Evolutionary conservation across 2,329 filamentous ascomycete genomes (phyloP).

Genomic region (Phyllosticta citriasiana): DNA sequence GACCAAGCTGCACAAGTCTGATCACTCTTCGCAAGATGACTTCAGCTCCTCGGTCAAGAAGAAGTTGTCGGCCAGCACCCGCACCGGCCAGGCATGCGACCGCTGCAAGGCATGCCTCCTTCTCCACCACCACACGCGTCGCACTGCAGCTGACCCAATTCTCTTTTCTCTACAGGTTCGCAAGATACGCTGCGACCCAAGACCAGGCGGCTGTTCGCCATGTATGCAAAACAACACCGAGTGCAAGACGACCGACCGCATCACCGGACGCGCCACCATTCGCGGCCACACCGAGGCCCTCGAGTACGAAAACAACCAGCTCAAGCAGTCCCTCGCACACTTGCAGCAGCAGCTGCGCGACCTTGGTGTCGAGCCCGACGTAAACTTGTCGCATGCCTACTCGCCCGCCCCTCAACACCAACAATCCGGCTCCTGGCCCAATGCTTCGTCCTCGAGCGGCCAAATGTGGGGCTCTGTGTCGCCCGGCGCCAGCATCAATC

Average conservation of each 20-base stretch:
- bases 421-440: constrained; percentile 14
- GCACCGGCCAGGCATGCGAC: constrained; percentile 80
- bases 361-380: constrained; percentile 50
- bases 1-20: constrained; percentile 25
- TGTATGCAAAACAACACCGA: constrained; percentile 66
- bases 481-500: constrained; percentile 17
- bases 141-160: background rate
- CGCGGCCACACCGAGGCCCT: constrained; percentile 70
- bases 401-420: constrained; percentile 11
- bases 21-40: constrained; percentile 20
- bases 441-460: background rate
- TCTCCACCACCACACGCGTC: background rate
- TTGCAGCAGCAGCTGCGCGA: constrained; percentile 57
- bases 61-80: constrained; percentile 43
- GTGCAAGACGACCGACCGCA: constrained; percentile 78
- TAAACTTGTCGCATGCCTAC: constrained; percentile 24
- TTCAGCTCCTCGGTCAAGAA: constrained; percentile 36
- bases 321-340: constrained; percentile 57
- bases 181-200: constrained; percentile 79
- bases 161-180: constrained; percentile 47
- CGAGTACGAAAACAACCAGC: constrained; percentile 59
- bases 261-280: constrained; percentile 69
- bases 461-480: constrained; percentile 18
- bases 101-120: constrained; percentile 61
- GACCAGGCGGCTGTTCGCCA: constrained; percentile 71